These are phyloP conservation scores for Paramecium octaurelia DNA, from an alignment of 73 alveolate genomes.

Conservation along the genomic window DNA sequence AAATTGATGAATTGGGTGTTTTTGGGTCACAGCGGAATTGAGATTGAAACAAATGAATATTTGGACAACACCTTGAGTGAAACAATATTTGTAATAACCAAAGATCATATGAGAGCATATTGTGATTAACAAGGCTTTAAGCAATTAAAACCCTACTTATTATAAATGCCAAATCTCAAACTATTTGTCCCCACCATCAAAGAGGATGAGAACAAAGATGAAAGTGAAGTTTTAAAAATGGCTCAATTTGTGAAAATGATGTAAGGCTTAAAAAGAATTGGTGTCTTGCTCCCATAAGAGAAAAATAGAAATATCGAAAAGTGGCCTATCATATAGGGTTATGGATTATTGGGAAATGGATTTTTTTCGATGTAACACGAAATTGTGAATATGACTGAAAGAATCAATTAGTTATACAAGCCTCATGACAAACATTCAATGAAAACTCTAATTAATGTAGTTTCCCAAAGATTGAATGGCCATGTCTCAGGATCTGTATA, in stretches of 20 bases:
- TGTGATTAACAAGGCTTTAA: slow-evolving; percentile 40
- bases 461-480: not conserved
- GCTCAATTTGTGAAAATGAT: slow-evolving; percentile 26
- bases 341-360: slow-evolving; percentile 34
- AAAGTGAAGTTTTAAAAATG: slow-evolving; percentile 37
- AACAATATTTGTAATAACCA: slow-evolving; percentile 37
- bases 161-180: slow-evolving; percentile 46
- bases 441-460: not conserved
- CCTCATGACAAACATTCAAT: slow-evolving; percentile 42
- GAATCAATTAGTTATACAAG: not conserved
- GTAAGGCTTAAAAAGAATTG: not conserved
- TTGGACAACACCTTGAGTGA: slow-evolving; percentile 38
- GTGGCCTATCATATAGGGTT: slow-evolving; percentile 26
- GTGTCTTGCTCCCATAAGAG: not conserved
- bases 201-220: slow-evolving; percentile 47
- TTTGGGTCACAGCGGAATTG: slow-evolving; percentile 52
- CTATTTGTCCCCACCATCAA: slow-evolving; percentile 40
- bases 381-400: not conserved
- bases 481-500: slow-evolving; percentile 7
- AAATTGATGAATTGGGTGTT: slow-evolving; percentile 60
- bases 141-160: not conserved
- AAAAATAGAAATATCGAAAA: not conserved
- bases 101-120: slow-evolving; percentile 36
- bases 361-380: slow-evolving; percentile 42
- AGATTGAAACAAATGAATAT: slow-evolving; percentile 51